Base-by-base conservation (phyloP, 2,329 filamentous ascomycete species). In the Myriosclerotinia curreyana region DNA sequence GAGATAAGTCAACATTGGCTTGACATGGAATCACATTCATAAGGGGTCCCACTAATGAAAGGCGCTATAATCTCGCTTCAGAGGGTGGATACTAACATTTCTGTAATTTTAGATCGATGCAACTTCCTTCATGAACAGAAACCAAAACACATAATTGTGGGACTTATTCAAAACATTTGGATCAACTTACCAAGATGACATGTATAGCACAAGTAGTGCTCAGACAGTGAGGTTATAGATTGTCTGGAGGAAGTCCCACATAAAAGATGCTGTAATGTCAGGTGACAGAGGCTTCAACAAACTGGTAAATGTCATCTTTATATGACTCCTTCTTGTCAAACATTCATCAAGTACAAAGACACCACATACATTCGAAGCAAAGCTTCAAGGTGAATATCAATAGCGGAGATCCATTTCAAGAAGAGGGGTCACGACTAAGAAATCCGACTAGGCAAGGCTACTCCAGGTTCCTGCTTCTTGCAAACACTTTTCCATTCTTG, bases 171-270 rank as follows among this genome's bases (percentile, higher is more conserved):
- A 0, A 22, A 54, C 4, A 34, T 9, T 22, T 58, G 14, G 22
- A 56, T 34, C 7, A 4, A 6, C 6, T 9, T 5, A n/a, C n/a
- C 20, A 46, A 46, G 20, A 46, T 7, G 3, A 22, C n/a, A 15
- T 34, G 9, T 22, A 1, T 12, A 28, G 28, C 11, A n/a, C 25
- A 34, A 46, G 7, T 34, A 12, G 14, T n/a, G 25, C 17, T 34
- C 15, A 6, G 28, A 17, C 4, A 22, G 9, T 11, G 8, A 36
- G 28, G 8, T 48, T n/a, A 7, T 15, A 36, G 3, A 11, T 9
- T n/a, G 25, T 58, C 54, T 42, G 36, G 28, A 58, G 54, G 42
- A 40, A 48, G 20, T 58, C n/a, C 31, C 42, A 20, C 55, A 59
- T 31, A 40, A 38, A 36, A 25, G 44, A 12, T 11, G 20, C 20